Percentiles rank a stretch among this genome's conserved stretches.
These are phyloP conservation scores for Evansstolkia leycettana DNA, from an alignment of 495 filamentous ascomycete species.

Conservation along the genomic window DNA sequence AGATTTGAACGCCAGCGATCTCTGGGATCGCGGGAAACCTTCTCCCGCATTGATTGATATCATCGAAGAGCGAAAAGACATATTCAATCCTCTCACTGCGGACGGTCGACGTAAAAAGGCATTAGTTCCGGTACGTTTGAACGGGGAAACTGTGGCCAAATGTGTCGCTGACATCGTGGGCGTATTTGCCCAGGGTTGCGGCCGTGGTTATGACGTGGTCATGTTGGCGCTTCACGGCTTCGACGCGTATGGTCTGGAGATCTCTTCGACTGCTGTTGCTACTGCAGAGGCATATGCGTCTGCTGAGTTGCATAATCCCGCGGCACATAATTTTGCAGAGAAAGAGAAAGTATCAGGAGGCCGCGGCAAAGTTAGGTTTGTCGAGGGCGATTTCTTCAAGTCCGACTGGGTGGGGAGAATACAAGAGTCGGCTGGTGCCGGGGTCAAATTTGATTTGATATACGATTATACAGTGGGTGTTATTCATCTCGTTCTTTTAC, in stretches of 20 bases:
- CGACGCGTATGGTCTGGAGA: slow-evolving; percentile 19
- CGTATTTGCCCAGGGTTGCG: slow-evolving; percentile 14
- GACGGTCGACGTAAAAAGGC: slow-evolving; percentile 19
- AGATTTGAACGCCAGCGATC: slow-evolving; percentile 18
- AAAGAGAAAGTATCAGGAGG: not conserved
- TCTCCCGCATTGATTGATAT: slow-evolving; percentile 31
- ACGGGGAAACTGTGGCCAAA: not conserved
- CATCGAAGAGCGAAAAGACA: slow-evolving; percentile 18
- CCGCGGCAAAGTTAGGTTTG: slow-evolving; percentile 30
- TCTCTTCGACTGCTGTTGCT: slow-evolving; percentile 15
- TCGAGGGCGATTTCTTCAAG: slow-evolving; percentile 54
- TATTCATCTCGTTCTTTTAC: not conserved
- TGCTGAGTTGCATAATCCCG: slow-evolving; percentile 4
- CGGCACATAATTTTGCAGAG: slow-evolving; percentile 4
- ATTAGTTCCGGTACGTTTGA: slow-evolving; percentile 24
- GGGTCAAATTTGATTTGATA: slow-evolving; percentile 51
- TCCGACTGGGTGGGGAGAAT: slow-evolving; percentile 38
- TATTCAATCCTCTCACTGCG: slow-evolving; percentile 7
- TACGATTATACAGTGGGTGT: slow-evolving; percentile 62
- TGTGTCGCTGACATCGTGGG: no score
- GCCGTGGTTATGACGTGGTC: slow-evolving; percentile 23
- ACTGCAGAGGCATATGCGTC: slow-evolving; percentile 10
- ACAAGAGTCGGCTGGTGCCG: slow-evolving; percentile 11
- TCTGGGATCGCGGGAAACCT: slow-evolving; percentile 32
- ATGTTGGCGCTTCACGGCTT: slow-evolving; percentile 23